These are phyloP conservation scores for Apiotrichum sp. DNA, from an alignment of 1,284 basidiomycete genomes.

Conservation along the genomic window DNA sequence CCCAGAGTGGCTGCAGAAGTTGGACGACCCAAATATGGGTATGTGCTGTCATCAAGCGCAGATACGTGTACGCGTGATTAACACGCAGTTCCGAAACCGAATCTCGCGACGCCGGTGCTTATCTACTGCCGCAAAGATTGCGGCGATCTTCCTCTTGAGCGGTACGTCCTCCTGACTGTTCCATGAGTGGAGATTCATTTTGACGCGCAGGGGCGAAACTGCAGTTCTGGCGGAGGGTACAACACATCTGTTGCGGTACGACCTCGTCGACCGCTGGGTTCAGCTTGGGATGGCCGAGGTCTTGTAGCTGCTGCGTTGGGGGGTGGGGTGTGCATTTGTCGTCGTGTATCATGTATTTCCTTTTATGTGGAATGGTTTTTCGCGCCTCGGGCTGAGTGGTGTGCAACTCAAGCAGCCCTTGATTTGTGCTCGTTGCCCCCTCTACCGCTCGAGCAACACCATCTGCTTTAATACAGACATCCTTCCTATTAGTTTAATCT, in stretches of 20 bases:
- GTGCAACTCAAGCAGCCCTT: no score
- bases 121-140: constrained; percentile 67
- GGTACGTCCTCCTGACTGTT: constrained; percentile 52
- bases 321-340: no score
- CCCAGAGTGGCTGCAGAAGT: constrained; percentile 62
- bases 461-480: no score
- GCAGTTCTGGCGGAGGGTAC: constrained; percentile 39
- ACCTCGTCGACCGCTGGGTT: constrained; percentile 43
- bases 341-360: no score
- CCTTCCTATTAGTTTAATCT: no score
- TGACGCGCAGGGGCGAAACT: constrained; percentile 33
- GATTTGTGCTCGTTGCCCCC: no score
- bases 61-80: background rate
- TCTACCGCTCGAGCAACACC: no score
- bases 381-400: no score
- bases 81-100: constrained; percentile 51
- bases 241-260: constrained; percentile 46
- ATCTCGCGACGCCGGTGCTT: constrained; percentile 67
- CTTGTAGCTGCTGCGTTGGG: background rate
- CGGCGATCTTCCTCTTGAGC: constrained; percentile 58
- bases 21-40: constrained; percentile 58
- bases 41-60: constrained; percentile 13
- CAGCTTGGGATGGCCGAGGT: constrained; percentile 45
- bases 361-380: no score
- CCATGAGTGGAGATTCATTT: background rate